Conservation (phyloP, 129 eudicot genomes). For the Tagetes erecta region DNA sequence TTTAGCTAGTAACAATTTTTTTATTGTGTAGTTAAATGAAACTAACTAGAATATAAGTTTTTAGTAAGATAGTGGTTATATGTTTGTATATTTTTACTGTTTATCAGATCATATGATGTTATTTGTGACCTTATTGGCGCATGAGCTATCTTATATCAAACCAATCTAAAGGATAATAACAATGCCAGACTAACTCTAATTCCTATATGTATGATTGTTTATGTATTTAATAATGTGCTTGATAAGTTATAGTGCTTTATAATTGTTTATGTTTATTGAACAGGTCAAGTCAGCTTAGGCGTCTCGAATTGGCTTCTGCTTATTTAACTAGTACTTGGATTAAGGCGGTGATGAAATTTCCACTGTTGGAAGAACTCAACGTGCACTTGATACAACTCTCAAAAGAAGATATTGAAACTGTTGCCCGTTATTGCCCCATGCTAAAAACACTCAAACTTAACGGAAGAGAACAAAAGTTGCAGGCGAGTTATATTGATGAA, state of each 20-base stretch:
- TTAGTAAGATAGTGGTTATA: too few relatives aligned
- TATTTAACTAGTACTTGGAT: not conserved
- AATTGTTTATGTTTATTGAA: not conserved
- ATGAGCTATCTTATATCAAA: too few relatives aligned
- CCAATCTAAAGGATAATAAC: too few relatives aligned
- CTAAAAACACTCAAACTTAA: conserved; percentile 6
- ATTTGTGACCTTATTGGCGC: too few relatives aligned
- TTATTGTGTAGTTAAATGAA: too few relatives aligned
- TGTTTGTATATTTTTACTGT: too few relatives aligned
- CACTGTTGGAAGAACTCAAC: not conserved
- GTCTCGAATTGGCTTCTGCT: not conserved
- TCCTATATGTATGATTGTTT: not conserved
- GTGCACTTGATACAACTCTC: not conserved
- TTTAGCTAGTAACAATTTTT: too few relatives aligned
- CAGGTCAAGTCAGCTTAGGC: conserved; percentile 12
- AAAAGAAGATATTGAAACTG: not conserved
- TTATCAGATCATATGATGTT: too few relatives aligned
- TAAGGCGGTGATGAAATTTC: not conserved
- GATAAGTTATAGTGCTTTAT: not conserved
- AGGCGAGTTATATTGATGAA: not conserved
- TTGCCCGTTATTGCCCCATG: conserved; percentile 1
- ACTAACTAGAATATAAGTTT: too few relatives aligned
- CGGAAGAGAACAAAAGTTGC: not conserved
- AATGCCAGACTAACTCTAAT: too few relatives aligned
- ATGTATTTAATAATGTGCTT: too few relatives aligned